Base-by-base conservation (phyloP, 139 green algal genomes). In the Nannochloris sp. region DNA sequence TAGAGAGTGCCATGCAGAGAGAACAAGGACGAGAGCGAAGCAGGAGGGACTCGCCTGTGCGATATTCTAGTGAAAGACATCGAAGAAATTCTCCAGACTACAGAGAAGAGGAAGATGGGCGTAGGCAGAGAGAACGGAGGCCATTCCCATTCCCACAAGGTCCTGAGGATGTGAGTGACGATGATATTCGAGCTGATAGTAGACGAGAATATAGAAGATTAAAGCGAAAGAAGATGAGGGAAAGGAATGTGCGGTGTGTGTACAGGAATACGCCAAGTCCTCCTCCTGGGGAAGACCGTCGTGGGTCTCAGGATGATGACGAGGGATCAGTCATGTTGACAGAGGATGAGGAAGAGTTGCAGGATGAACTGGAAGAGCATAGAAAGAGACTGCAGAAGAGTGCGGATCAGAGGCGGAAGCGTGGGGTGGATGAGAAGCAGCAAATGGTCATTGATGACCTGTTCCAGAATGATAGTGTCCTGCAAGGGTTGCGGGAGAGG, bases 181-280 rank as follows among this genome's bases (percentile, higher is more conserved):
- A 76, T 43, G 70, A 76, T 49, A 72, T 76, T 50, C 66, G 67
- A 23, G 70, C 57, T 1, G 70, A 71, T 5, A 62, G 40, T 57
- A 56, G 53, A 37, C 46, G 63, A 37, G 70, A 76, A 10, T 68
- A 84, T 60, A 79, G 85, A 3, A 71, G 84, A 0, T 68, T 85
- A 56, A 87, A 88, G 72, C 81, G 85, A 0, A 55, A 80, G 1
- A 81, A 85, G 58, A 62, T 92, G 73, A 75, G 65, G 65, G 75
- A 90, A 66, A 69, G 72, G 0, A 67, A 78, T 49, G 61, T 78
- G 10, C 72, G 69, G 45, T 74, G 69, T 46, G 75, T 92, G 29
- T 92, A 81, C 79, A 65, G 72, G 17, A 82, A 82, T 69, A 90
- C 85, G 20, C 85, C 85, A 3, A 86, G 67, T 11, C 84, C 84